Evolutionary conservation across 2,329 filamentous ascomycete genomes (phyloP).

Genomic region (Phialemonium atrogriseum): DNA sequence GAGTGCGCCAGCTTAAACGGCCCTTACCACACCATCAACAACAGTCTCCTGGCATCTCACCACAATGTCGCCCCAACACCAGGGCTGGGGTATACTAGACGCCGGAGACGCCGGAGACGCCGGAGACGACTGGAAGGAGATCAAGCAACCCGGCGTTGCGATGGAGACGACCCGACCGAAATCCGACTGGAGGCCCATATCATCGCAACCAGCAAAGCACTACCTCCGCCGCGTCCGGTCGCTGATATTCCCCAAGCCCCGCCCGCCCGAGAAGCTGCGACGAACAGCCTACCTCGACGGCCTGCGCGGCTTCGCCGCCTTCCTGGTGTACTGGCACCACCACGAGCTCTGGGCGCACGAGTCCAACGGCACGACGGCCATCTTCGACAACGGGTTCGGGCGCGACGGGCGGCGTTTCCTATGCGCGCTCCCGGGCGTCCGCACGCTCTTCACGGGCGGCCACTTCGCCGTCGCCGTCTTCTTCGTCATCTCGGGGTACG

Average conservation of each 20-base stretch:
- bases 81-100: slow-evolving; percentile 1
- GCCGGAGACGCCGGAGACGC: not conserved
- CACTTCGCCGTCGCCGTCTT: slow-evolving; percentile 51
- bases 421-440: slow-evolving; percentile 45
- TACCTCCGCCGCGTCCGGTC: slow-evolving; percentile 7
- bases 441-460: slow-evolving; percentile 52
- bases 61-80: slow-evolving; percentile 4
- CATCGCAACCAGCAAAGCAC: not conserved
- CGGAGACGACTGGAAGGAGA: not conserved
- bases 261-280: slow-evolving; percentile 22
- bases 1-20: slow-evolving; percentile 6
- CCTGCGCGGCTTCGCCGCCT: slow-evolving; percentile 56
- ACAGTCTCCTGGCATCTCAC: not conserved
- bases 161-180: slow-evolving; percentile 1
- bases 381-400: slow-evolving; percentile 46
- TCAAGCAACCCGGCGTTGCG: too few species aligned
- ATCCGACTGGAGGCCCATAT: slow-evolving; percentile 4
- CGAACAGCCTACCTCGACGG: slow-evolving; percentile 57
- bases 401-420: slow-evolving; percentile 40
- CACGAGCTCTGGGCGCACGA: slow-evolving; percentile 50
- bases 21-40: slow-evolving; percentile 5
- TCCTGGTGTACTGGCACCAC: slow-evolving; percentile 58
- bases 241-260: slow-evolving; percentile 8
- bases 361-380: slow-evolving; percentile 18
- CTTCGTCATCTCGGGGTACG: slow-evolving; percentile 51